Evolutionary conservation across 2,329 filamentous ascomycete genomes (phyloP), one percentile per base, ranked within the genome.

Genomic region (Exophiala phaeomuriformis): DNA sequence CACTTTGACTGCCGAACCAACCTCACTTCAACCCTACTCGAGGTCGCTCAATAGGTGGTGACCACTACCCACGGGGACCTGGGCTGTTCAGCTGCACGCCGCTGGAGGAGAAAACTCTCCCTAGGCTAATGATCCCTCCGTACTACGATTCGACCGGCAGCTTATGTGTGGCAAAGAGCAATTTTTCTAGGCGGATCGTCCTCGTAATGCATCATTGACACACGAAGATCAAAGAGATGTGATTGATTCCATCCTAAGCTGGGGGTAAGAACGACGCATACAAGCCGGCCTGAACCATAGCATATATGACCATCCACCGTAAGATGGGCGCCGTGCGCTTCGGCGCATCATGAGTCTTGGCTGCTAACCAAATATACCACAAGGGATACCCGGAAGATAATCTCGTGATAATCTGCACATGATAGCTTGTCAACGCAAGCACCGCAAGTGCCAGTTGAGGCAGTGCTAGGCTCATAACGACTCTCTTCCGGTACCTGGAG

Each of bases 191-290:
- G 19, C 19, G 19, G 19, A 19, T 19, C 19, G 19, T 19, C 19
- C 19, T 19, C 19, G 19, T 19, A 19, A 19, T 19, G 19, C 19
- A 19, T 19, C 19, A 19, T 19, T 19, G 19, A 19, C 19, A 19
- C 19, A 19, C 19, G 19, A 19, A 19, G 19, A 19, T 19, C 19
- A 19, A 19, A 19, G 19, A 19, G 19, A 19, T 19, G 19, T 19
- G 19, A 19, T 19, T 19, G 19, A 19, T 19, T 19, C 19, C 19
- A 19, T 19, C 19, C 19, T 19, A 95, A 27, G 93, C 93, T 40
- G 93, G 93, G 3, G 93, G 93, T 46, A 98, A 76, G 68, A 98
- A 98, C 2, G 83, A 90, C 3, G 90, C 85, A 74, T 89, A 98
- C 40, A 98, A 72, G 5, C 81, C 85, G 0, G 80, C 89, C 67